Conservation (phyloP, 2,329 filamentous ascomycete species). For the Lasiodiplodia theobromae region DNA sequence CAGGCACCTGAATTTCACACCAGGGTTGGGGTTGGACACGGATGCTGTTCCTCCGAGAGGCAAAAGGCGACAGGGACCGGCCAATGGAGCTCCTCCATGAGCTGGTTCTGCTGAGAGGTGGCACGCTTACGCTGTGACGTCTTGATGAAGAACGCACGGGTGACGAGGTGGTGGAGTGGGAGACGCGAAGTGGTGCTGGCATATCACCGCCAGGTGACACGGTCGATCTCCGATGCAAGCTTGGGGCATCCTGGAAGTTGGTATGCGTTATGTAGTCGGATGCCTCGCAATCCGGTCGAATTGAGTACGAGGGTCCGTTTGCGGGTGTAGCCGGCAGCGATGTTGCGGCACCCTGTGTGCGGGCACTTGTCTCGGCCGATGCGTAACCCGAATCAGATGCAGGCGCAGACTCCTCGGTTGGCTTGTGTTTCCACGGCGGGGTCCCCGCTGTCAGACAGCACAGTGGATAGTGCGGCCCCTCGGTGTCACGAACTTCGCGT, state of each 20-base stretch:
- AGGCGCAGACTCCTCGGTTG: slow-evolving; percentile 2
- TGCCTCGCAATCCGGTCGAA: slow-evolving; percentile 52
- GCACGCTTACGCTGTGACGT: slow-evolving; percentile 31
- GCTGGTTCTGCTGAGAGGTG: slow-evolving; percentile 37
- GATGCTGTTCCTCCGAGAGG: slow-evolving; percentile 40
- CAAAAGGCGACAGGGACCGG: slow-evolving; percentile 40
- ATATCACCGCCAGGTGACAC: slow-evolving; percentile 36
- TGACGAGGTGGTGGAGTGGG: slow-evolving; percentile 38
- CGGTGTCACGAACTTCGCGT: slow-evolving; percentile 65
- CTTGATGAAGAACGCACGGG: slow-evolving; percentile 31
- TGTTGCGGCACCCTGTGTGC: neutral
- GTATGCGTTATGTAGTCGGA: slow-evolving; percentile 48
- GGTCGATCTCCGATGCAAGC: slow-evolving; percentile 38
- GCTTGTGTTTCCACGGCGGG: slow-evolving; percentile 45
- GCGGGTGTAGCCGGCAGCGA: neutral
- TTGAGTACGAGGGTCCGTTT: slow-evolving; percentile 3
- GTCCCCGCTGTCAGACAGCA: slow-evolving; percentile 55
- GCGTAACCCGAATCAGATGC: slow-evolving; percentile 28
- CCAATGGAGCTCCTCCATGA: slow-evolving; percentile 46
- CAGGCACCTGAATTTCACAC: slow-evolving; percentile 49
- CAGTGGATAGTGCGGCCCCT: slow-evolving; percentile 65
- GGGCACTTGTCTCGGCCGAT: slow-evolving; percentile 22
- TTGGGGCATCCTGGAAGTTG: slow-evolving; percentile 32
- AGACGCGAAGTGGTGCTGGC: slow-evolving; percentile 39
- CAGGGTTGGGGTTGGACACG: slow-evolving; percentile 39